Percentiles rank a stretch among this genome's conserved stretches.
These are phyloP conservation scores for Kodamaea derodonti DNA, from an alignment of 1,139 yeast genomes.

Conservation along the genomic window DNA sequence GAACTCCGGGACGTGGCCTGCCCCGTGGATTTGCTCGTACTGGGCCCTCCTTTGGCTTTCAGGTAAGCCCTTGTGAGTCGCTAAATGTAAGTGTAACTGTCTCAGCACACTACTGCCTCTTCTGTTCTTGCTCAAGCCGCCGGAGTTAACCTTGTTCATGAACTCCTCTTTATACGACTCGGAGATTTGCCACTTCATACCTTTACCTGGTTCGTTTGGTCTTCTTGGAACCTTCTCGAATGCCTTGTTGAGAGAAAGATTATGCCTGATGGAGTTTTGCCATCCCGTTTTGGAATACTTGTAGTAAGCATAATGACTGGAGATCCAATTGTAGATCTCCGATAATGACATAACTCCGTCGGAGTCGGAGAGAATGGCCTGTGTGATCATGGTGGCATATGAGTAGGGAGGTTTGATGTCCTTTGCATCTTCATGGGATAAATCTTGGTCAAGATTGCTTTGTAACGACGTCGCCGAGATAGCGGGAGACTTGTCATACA, in stretches of 20 bases:
- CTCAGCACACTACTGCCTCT: slow-evolving; percentile 78
- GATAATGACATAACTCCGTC: slow-evolving; percentile 88
- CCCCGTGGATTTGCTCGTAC: too few relatives aligned
- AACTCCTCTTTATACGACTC: slow-evolving; percentile 83
- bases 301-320: slow-evolving; percentile 84
- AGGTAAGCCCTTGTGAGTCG: slow-evolving; percentile 67
- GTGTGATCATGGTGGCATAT: slow-evolving; percentile 97
- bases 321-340: slow-evolving; percentile 89
- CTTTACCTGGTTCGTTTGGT: slow-evolving; percentile 96
- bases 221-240: slow-evolving; percentile 93
- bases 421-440: slow-evolving; percentile 84
- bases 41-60: slow-evolving; percentile 37
- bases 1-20: too few relatives aligned
- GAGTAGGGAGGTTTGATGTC: slow-evolving; percentile 96
- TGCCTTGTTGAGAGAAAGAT: slow-evolving; percentile 75
- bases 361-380: slow-evolving; percentile 83
- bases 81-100: slow-evolving; percentile 70
- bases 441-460: slow-evolving; percentile 57
- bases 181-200: slow-evolving; percentile 98
- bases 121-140: slow-evolving; percentile 67
- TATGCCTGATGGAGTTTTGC: slow-evolving; percentile 87
- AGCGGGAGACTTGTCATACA: slow-evolving; percentile 48
- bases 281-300: slow-evolving; percentile 90
- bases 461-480: slow-evolving; percentile 42
- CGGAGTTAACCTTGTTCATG: slow-evolving; percentile 71